A percentile compares a stretch with the other conserved stretches of the same genome.
phyloP scores from a whole-genome alignment of 2,329 filamentous ascomycete genomes.

The Fusarium proliferatum region DNA sequence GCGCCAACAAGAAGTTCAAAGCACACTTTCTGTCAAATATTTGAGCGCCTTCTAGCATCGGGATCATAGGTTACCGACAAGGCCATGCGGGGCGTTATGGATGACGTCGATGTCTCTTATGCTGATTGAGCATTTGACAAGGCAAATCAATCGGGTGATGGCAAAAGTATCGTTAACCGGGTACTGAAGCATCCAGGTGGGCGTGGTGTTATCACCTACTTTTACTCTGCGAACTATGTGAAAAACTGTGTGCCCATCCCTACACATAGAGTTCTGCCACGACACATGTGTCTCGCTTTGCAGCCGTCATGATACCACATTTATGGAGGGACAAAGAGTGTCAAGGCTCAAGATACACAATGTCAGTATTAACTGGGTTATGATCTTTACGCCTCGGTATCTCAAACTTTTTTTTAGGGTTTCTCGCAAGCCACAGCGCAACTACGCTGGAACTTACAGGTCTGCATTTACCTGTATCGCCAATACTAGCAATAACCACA shows the following conservation, averaged over 20 bases:
- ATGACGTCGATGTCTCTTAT: not conserved
- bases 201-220: too few relatives aligned
- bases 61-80: not conserved
- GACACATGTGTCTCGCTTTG: not conserved
- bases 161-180: not conserved
- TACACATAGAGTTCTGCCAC: not conserved
- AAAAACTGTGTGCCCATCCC: not conserved
- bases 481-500: not conserved
- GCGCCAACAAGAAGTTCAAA: conserved; percentile 93
- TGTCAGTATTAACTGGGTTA: not conserved
- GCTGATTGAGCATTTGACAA: not conserved
- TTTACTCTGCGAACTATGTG: too few relatives aligned
- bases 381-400: not conserved
- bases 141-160: not conserved
- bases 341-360: not conserved
- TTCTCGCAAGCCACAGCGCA: not conserved
- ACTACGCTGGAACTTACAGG: conserved; percentile 2
- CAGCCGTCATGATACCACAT: not conserved
- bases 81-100: not conserved
- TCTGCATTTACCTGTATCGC: not conserved
- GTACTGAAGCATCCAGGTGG: too few relatives aligned
- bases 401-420: not conserved
- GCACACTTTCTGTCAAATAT: conserved; percentile 80
- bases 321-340: not conserved
- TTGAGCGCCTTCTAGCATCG: conserved; percentile 55